phyloP scores from a whole-genome alignment of 2,329 filamentous ascomycete species.

The Paramyrothecium roridum region DNA sequence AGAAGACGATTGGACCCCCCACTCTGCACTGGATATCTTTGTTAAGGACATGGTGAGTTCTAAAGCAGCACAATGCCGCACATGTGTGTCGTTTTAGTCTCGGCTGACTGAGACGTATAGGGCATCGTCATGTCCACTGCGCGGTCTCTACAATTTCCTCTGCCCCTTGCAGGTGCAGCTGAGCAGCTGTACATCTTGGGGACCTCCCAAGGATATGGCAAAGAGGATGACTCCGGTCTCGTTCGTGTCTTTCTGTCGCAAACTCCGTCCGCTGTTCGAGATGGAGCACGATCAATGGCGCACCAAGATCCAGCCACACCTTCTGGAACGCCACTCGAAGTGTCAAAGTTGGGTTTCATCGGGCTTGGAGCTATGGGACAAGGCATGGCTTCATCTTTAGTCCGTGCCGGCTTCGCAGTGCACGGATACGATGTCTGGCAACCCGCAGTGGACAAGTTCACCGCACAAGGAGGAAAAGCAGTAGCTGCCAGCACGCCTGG shows the following conservation, averaged over 20 bases:
- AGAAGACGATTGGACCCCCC: constrained; percentile 40
- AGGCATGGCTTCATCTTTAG: constrained; percentile 31
- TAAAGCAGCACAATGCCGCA: too few relatives aligned
- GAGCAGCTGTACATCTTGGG: constrained; percentile 19
- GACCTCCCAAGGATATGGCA: constrained; percentile 20
- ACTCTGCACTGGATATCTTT: constrained; percentile 30
- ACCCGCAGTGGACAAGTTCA: constrained; percentile 24
- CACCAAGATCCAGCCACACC: constrained; percentile 10
- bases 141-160: too few relatives aligned
- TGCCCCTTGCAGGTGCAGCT: too few relatives aligned
- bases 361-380: constrained; percentile 35
- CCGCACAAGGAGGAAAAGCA: constrained; percentile 16
- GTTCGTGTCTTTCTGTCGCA: constrained; percentile 19
- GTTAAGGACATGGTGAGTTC: constrained; percentile 29
- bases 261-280: constrained; percentile 8
- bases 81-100: too few relatives aligned
- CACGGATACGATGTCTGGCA: constrained; percentile 28
- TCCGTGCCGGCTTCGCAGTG: constrained; percentile 26
- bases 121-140: too few relatives aligned
- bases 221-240: constrained; percentile 21
- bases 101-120: too few relatives aligned
- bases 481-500: constrained; percentile 18
- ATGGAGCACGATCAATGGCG: constrained; percentile 7
- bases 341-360: constrained; percentile 29
- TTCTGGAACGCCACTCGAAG: constrained; percentile 13